Evolutionary conservation across 208 protist species (phyloP), one percentile per base, ranked within the genome.

Genomic region (Angomonas deanei): DNA sequence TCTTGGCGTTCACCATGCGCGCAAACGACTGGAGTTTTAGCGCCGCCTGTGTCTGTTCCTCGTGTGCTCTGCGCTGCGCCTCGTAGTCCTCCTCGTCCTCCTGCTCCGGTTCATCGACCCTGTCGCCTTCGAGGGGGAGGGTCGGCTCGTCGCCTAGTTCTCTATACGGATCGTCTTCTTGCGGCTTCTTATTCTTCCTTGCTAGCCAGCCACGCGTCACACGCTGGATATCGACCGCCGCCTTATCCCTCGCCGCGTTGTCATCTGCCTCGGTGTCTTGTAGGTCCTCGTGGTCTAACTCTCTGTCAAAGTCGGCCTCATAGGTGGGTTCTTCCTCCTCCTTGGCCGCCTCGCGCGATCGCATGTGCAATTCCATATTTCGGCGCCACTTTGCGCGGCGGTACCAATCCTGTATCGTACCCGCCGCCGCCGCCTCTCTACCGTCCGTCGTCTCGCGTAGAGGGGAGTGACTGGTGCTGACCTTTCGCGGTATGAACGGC

Each of bases 1-100:
- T 52, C 36, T 62, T 57, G 10, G 65, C 76, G 52, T 87, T 79
- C 49, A 94, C 64, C 73, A 78, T 79, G 27, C 88, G 74, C 13
- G 73, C 82, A 56, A 90, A 91, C 0, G 84, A 69, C 68, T 94
- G 88, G 21, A 94, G 57, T 36, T 72, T 83, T 26, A 83, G 72
- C 10, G 84, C 79, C 1, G 84, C 88, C 36, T 80, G 66, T 34
- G 78, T 70, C 15, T 72, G 11, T 15, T 42, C 36, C 36, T 42
- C 36, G 36, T 42, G 36, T 15, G 36, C 15, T 15, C 15, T 62
- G 2, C 54, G 69, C 60, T 86, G 70, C 56, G 84, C 80, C 53
- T 76, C 74, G 11, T 69, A 32, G 21, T 76, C 73, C 34, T 73
- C 72, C 3, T 61, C 78, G 19, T 84, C 78, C 28, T 75, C 70